Conservation (phyloP, 768 basidiomycete species). For the Lentinula guzmanii region DNA sequence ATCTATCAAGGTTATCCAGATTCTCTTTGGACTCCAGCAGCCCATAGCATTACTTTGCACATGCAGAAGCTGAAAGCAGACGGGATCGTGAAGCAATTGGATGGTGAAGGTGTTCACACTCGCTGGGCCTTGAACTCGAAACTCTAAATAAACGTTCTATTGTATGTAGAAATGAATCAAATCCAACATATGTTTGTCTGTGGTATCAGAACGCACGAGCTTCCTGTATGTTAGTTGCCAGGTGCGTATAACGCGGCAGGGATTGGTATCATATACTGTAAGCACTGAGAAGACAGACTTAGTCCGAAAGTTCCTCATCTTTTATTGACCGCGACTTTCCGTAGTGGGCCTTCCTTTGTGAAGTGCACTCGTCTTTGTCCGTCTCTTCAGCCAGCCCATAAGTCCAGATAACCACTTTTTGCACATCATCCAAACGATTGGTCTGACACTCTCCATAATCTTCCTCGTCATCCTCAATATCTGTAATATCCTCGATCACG, state of each 20-base stretch:
- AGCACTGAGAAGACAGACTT: background rate
- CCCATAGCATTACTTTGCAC: conserved; percentile 64
- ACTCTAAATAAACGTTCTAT: background rate
- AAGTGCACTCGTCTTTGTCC: background rate
- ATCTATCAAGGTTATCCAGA: conserved; percentile 74
- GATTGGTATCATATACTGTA: background rate
- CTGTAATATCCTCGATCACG: conserved; percentile 6
- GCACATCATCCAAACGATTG: conserved; percentile 4
- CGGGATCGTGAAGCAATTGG: conserved; percentile 42
- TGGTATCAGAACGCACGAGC: background rate
- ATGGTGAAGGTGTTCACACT: conserved; percentile 46
- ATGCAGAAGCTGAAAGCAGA: conserved; percentile 68
- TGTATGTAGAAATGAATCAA: too few relatives aligned
- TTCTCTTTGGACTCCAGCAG: conserved; percentile 66
- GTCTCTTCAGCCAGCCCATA: conserved; percentile 3
- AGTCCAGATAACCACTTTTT: conserved; percentile 4
- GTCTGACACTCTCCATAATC: conserved; percentile 9
- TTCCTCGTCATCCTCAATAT: conserved; percentile 9
- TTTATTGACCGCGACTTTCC: background rate
- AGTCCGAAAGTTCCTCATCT: background rate
- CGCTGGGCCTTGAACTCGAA: conserved; percentile 32
- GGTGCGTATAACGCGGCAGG: background rate
- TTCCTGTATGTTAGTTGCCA: background rate
- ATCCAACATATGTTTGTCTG: too few relatives aligned
- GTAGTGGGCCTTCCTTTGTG: background rate